phyloP scores from a whole-genome alignment of 805 yeast genomes.

The Candida rishiriensis region DNA sequence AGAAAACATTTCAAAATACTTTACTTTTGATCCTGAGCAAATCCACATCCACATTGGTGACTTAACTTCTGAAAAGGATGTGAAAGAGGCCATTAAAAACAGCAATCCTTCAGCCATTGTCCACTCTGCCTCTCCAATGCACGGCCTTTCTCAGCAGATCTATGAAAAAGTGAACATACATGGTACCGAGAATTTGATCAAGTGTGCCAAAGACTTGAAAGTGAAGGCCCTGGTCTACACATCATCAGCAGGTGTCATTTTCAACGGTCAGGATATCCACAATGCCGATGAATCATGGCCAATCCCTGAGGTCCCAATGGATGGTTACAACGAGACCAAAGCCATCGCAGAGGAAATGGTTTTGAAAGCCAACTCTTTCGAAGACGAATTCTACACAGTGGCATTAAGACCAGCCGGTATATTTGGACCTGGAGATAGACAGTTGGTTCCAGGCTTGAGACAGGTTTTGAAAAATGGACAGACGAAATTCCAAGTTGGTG shows the following conservation, averaged over 20 bases:
- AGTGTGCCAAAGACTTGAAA: slow-evolving; percentile 47
- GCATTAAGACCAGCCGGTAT: slow-evolving; percentile 97
- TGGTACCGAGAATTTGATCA: slow-evolving; percentile 76
- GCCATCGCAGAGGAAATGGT: slow-evolving; percentile 86
- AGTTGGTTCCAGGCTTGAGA: slow-evolving; percentile 88
- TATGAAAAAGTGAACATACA: slow-evolving; percentile 87
- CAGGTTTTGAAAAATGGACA: slow-evolving; percentile 79
- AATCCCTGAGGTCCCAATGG: slow-evolving; percentile 88
- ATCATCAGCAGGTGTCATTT: slow-evolving; percentile 95
- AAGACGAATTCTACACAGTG: slow-evolving; percentile 60
- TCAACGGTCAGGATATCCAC: slow-evolving; percentile 87
- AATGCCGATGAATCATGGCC: slow-evolving; percentile 96
- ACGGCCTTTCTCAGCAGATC: slow-evolving; percentile 75
- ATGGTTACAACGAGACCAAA: slow-evolving; percentile 92
- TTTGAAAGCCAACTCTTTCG: slow-evolving; percentile 61
- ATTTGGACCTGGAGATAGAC: slow-evolving; percentile 98
- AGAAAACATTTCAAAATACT: slow-evolving; percentile 60
- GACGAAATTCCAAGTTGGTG: slow-evolving; percentile 90
- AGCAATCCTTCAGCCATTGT: slow-evolving; percentile 73
- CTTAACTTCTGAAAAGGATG: slow-evolving; percentile 68
- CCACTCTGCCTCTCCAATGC: slow-evolving; percentile 96
- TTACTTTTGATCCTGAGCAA: slow-evolving; percentile 61
- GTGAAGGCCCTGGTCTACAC: slow-evolving; percentile 82
- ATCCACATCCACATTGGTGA: slow-evolving; percentile 76
- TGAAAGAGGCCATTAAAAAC: slow-evolving; percentile 52